Conservation (phyloP, 352 stramenopile species). For the Thraustochytrium striatum region DNA sequence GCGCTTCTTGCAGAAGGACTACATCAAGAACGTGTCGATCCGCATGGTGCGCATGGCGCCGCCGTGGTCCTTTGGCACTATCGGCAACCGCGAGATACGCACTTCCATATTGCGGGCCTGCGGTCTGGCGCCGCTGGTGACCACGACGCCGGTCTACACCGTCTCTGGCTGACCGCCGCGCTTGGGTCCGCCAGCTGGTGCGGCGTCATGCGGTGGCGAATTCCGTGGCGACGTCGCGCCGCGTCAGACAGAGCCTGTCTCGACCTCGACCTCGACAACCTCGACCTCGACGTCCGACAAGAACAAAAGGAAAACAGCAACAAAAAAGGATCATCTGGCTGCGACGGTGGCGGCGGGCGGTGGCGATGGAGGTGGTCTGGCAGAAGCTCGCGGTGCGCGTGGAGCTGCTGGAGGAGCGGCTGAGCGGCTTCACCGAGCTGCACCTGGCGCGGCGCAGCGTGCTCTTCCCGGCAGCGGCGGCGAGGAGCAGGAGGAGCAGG, state of each 20-base stretch:
- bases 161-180: slow-evolving; percentile 17
- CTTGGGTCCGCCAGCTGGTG: no score
- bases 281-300: no score
- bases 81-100: slow-evolving; percentile 63
- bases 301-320: no score
- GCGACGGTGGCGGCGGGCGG: background rate
- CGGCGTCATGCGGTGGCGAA: no score
- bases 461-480: background rate
- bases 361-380: slow-evolving; percentile 9
- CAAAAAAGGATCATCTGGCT: no score
- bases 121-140: slow-evolving; percentile 11
- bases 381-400: slow-evolving; percentile 17
- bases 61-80: slow-evolving; percentile 73
- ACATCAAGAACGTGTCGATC: slow-evolving; percentile 69
- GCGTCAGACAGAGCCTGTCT: no score
- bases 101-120: background rate
- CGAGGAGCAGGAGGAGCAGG: background rate
- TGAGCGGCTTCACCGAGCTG: slow-evolving; percentile 19
- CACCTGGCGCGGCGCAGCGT: background rate
- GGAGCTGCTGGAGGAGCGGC: slow-evolving; percentile 5
- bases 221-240: no score
- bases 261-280: no score
- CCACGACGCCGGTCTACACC: slow-evolving; percentile 17
- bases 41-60: slow-evolving; percentile 72
- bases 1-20: slow-evolving; percentile 69